Evolutionary conservation across 2,329 filamentous ascomycete genomes (phyloP).

Genomic region (Verticillium nonalfalfae): DNA sequence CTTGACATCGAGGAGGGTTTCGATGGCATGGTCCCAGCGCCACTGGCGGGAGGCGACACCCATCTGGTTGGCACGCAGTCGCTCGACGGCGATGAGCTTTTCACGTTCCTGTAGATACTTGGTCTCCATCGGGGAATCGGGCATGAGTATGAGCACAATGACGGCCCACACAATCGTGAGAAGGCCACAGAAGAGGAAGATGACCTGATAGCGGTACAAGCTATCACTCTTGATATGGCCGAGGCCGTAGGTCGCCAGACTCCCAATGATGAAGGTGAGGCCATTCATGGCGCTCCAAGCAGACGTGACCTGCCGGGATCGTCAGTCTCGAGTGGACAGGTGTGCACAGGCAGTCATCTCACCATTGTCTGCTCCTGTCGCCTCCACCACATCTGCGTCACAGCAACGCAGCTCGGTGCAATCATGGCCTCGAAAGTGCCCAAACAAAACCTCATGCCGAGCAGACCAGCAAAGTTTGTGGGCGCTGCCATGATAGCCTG

Average conservation of each 20-base stretch:
- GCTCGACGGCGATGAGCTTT: conserved; percentile 60
- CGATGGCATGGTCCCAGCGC: conserved; percentile 58
- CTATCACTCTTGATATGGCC: conserved; percentile 38
- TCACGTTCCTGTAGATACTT: conserved; percentile 59
- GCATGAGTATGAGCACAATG: conserved; percentile 52
- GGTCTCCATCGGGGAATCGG: conserved; percentile 50
- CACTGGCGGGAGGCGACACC: conserved; percentile 67
- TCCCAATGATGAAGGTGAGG: conserved; percentile 49
- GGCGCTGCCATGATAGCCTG: conserved; percentile 25
- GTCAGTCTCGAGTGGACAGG: conserved; percentile 7
- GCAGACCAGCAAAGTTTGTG: conserved; percentile 11
- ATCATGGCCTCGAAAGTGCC: conserved; percentile 14
- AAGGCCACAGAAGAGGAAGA: conserved; percentile 57
- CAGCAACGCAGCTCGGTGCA: conserved; percentile 37
- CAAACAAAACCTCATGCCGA: conserved; percentile 14
- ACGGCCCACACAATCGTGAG: conserved; percentile 53
- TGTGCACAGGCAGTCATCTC: conserved; percentile 13
- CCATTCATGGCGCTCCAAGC: conserved; percentile 51
- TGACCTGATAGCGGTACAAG: conserved; percentile 33
- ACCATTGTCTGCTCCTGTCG: conserved; percentile 54
- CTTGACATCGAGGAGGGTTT: conserved; percentile 40
- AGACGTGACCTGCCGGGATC: background rate
- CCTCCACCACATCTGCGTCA: conserved; percentile 41
- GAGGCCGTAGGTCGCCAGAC: conserved; percentile 48
- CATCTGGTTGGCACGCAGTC: conserved; percentile 68